phyloP scores from a whole-genome alignment of 305 asterid genomes.

The Fraxinus greggii region DNA sequence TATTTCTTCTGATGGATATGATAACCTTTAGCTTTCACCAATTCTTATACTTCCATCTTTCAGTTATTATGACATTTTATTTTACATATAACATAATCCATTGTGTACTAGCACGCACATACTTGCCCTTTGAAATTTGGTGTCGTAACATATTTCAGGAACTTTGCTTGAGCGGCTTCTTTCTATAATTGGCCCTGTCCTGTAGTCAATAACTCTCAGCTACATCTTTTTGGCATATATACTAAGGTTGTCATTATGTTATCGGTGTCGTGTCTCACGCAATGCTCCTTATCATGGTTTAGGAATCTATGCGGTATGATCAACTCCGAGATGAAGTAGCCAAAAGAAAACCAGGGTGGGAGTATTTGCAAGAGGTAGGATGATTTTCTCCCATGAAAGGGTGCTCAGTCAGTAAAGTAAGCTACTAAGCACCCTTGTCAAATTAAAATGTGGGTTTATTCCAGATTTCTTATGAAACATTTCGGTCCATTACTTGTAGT shows the following conservation, averaged over 20 bases:
- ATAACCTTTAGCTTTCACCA: constrained; percentile 4
- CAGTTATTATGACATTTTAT: not conserved
- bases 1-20: not conserved
- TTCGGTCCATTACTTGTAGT: not conserved
- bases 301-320: constrained; percentile 91
- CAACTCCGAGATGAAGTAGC: constrained; percentile 85
- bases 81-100: not conserved
- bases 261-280: constrained; percentile 15
- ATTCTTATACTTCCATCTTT: constrained; percentile 13
- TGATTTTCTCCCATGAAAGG: constrained; percentile 14
- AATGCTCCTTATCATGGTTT: constrained; percentile 22
- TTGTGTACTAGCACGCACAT: not conserved
- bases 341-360: constrained; percentile 95
- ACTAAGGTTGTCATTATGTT: constrained; percentile 5
- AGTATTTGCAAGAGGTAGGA: constrained; percentile 84
- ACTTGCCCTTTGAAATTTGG: not conserved
- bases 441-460: not conserved
- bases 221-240: constrained; percentile 18
- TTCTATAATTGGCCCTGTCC: constrained; percentile 2
- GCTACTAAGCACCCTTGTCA: not conserved
- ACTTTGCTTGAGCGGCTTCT: not conserved
- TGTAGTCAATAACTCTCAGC: not conserved
- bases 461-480: not conserved
- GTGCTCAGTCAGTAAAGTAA: not conserved
- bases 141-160: not conserved